Percentiles rank a stretch among this genome's conserved stretches.
phyloP scores from a whole-genome alignment of 2,329 filamentous ascomycete genomes.

The Monosporascus ibericus region DNA sequence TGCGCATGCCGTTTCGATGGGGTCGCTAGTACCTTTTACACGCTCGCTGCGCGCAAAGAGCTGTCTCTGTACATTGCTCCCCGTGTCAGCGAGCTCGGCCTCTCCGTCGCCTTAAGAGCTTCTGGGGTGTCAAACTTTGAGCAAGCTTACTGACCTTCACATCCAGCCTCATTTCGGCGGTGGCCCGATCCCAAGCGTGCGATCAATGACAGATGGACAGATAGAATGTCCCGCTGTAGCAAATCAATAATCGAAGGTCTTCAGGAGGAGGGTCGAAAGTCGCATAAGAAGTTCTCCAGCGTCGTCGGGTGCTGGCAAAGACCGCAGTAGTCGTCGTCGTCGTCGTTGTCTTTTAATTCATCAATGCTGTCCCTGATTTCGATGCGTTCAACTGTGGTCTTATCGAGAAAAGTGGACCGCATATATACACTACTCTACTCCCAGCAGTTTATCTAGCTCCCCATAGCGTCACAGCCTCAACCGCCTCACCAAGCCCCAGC shows the following conservation, averaged over 20 bases:
- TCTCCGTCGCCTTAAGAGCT: neutral
- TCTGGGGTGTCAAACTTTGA: too few species aligned
- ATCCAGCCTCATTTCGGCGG: slow-evolving; percentile 24
- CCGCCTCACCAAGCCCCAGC: too few species aligned
- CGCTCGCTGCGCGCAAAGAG: slow-evolving; percentile 87
- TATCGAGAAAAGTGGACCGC: neutral
- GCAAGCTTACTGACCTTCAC: slow-evolving; percentile 19
- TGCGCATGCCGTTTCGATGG: too few species aligned
- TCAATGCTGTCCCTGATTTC: neutral
- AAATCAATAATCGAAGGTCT: too few species aligned
- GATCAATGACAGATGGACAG: neutral
- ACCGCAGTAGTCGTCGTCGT: too few species aligned
- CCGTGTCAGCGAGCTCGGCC: slow-evolving; percentile 23
- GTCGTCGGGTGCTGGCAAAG: too few species aligned
- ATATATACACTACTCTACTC: neutral
- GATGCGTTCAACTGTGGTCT: neutral
- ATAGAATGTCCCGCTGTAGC: slow-evolving; percentile 4
- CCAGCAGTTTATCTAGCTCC: too few species aligned
- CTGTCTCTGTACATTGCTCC: slow-evolving; percentile 56
- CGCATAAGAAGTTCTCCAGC: too few species aligned
- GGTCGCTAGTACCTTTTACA: slow-evolving; percentile 59
- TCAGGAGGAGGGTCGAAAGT: too few species aligned
- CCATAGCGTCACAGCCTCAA: neutral
- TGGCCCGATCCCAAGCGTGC: slow-evolving; percentile 2
- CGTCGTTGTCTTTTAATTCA: neutral